Evolutionary conservation across 2,329 filamentous ascomycete species (phyloP), one percentile per base, ranked within the genome.

Genomic region (Cladosporium oxysporum): DNA sequence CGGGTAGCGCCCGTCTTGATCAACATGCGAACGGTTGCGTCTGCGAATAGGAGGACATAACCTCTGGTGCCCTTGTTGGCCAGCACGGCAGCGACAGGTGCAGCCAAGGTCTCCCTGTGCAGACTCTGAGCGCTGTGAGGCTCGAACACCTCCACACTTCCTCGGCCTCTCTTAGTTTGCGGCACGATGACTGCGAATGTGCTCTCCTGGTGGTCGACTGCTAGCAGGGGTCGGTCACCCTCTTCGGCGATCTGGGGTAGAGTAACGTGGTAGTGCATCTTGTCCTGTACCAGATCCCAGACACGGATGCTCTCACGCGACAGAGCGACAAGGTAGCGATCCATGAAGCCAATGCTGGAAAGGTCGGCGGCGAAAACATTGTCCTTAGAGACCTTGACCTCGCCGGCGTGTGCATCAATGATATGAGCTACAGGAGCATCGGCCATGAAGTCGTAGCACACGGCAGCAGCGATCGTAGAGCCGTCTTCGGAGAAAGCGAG

Each of bases 401-500:
- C 81, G 14, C 92, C 91, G 11, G 85, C 87, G 26, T 85, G 82
- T 0, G 90, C 84, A 76, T 97, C 90, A 69, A 98, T 86, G 62
- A 97, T 83, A 72, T 95, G 88, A 12, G 96, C 83, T 18, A 88
- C 82, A 5, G 88, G 88, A 61, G 79, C 81, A 58, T 88, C 88
- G n/a, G 41, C 41, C 37, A 62, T 49, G 57, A 61, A 62, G 31
- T 65, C 63, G 58, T 65, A 65, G 55, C 63, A 53, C 35, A 66
- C 50, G 28, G 55, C 57, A 37, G 58, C 64, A 60, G 92, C 92
- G n/a, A 96, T 81, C 1, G 91, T 87, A 14, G 92, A 96, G 1
- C 91, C 92, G 75, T 97, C 93, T 69, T 91, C 87, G 0, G 93
- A 96, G 75, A 91, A 97, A 28, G 88, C 83, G 49, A 97, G 77